Base-by-base conservation (phyloP, 306 rosid species). In the Canavalia ensiformis region DNA sequence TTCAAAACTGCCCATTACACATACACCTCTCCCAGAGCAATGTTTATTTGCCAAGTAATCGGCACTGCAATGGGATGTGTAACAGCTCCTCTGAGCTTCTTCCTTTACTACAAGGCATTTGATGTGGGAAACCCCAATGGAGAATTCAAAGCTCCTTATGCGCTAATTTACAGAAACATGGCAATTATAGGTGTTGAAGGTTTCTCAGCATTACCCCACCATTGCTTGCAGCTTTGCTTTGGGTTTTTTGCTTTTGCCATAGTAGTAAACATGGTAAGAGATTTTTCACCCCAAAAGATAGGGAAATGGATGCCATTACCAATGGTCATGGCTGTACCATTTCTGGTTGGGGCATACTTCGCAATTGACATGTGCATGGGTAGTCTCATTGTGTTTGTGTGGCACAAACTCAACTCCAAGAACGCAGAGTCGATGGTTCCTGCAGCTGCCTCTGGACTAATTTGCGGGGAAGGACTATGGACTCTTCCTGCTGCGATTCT, bases 391-490 rank as follows among this genome's bases (percentile, higher is more conserved):
- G 98, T 93, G 74, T 95, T 91, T 55, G 68, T 81, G 73, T 89
- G 90, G 96, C 84, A 84, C 73, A 91, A 82, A 83, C 12, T 95
- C 11, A 78, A 90, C 49, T 3, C 82, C 33, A 86, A 83, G 68
- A 89, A 70, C 79, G 96, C 99, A 6, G 87, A 86, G 82, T 71
- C 81, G 49, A 84, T 91, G 99, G 82, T 91, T 81, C 98, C 99
- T 0, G 97, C 93, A 1, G 88, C 88, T 68, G 99, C 99, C 37
- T 95, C 98, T 33, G 98, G 99, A 37, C 86, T 95, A 13, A 95
- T 93, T 54, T 95, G 99, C 44, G 99, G 99, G 25, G 98, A 95
- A 87, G 99, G 99, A 75, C 60, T 95, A 35, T 95, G 99, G 96
- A 93, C 91, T 69, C 92, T 95, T 55, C 99, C 99, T 0, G 94